Evolutionary conservation across 768 basidiomycete species (phyloP).

Genomic region (Kwoniella sp.): DNA sequence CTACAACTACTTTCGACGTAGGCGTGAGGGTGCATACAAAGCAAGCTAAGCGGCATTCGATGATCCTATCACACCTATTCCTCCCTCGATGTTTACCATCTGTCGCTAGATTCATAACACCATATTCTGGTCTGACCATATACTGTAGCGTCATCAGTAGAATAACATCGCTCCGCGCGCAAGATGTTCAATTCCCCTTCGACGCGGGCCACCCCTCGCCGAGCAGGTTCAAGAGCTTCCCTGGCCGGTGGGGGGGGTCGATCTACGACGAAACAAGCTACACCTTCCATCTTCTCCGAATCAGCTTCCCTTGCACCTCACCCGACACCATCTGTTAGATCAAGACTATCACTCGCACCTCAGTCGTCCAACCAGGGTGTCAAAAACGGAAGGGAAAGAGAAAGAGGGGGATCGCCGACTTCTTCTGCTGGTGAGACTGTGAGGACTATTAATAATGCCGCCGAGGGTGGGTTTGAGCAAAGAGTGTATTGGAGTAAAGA

Average conservation of each 20-base stretch:
- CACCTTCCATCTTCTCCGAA: constrained; percentile 39
- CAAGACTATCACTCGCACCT: background rate
- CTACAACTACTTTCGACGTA: too few species aligned
- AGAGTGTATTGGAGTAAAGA: constrained; percentile 37
- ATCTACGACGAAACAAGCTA: constrained; percentile 13
- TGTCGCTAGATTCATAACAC: too few species aligned
- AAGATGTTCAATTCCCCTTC: constrained; percentile 45
- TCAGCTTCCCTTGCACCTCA: constrained; percentile 22
- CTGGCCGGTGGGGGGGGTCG: constrained; percentile 15
- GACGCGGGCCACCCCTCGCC: constrained; percentile 37
- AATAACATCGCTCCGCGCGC: background rate
- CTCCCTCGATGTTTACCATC: too few species aligned
- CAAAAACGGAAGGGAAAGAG: constrained; percentile 10
- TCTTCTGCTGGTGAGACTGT: constrained; percentile 44
- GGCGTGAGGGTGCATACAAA: too few species aligned
- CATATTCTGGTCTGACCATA: too few species aligned
- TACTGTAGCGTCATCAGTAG: background rate
- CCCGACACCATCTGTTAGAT: constrained; percentile 33
- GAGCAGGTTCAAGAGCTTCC: constrained; percentile 18
- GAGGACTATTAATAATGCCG: constrained; percentile 22
- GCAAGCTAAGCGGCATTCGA: too few species aligned
- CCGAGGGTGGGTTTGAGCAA: constrained; percentile 20
- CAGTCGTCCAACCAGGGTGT: too few species aligned
- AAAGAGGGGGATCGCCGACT: constrained; percentile 30
- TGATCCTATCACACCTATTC: too few species aligned